Conservation (phyloP, 148 eudicot genomes). For the Dianthus caryophyllus region DNA sequence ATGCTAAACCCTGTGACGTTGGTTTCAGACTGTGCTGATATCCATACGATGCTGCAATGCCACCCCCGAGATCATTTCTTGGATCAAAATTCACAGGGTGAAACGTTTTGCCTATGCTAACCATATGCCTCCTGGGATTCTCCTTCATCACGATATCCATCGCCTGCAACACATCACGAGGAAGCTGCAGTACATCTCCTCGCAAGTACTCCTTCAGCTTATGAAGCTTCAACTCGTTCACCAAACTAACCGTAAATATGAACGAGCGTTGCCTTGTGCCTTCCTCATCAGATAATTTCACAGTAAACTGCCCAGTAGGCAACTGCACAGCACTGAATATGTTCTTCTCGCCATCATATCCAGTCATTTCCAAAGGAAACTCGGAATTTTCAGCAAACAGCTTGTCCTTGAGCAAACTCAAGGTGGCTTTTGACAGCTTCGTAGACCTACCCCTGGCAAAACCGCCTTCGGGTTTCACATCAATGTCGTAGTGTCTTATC, state of each 20-base stretch:
- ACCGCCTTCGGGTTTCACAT: constrained; percentile 35
- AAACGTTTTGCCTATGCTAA: constrained; percentile 46
- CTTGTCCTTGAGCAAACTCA: constrained; percentile 41
- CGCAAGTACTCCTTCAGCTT: constrained; percentile 48
- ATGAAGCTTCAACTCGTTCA: constrained; percentile 41
- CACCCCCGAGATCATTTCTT: constrained; percentile 27
- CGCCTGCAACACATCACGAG: constrained; percentile 65
- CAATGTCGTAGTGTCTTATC: constrained; percentile 58
- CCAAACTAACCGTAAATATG: constrained; percentile 35
- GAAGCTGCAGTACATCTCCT: constrained; percentile 31
- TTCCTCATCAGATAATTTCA: constrained; percentile 43
- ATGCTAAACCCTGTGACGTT: constrained; percentile 47
- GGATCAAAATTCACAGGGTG: constrained; percentile 19
- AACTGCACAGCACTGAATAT: constrained; percentile 50
- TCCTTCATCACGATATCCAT: constrained; percentile 78
- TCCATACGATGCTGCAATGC: constrained; percentile 48
- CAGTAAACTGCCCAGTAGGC: constrained; percentile 41
- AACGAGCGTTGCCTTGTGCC: constrained; percentile 32
- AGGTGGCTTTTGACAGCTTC: constrained; percentile 33
- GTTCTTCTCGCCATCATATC: constrained; percentile 72
- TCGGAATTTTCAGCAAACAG: constrained; percentile 34
- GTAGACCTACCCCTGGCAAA: constrained; percentile 24
- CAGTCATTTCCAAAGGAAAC: constrained; percentile 41
- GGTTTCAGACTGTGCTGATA: constrained; percentile 53
- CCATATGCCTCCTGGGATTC: constrained; percentile 41